These are phyloP conservation scores for Phytophthora melonis DNA, from an alignment of 352 stramenopile species.

Conservation along the genomic window DNA sequence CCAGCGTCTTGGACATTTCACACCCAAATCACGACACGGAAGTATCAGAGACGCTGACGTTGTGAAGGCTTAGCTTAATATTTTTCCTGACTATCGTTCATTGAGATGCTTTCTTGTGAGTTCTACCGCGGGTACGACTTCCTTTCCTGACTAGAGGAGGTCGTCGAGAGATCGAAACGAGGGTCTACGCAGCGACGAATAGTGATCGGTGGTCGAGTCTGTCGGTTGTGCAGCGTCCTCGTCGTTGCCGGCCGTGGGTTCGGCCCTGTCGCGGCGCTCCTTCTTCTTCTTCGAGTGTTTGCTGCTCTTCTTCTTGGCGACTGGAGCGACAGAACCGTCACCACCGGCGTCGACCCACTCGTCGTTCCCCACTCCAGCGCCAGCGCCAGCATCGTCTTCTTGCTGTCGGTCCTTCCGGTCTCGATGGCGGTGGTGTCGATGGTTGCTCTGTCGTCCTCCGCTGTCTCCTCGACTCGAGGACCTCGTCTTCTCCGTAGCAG, in stretches of 20 bases:
- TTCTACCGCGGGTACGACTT: too few species aligned
- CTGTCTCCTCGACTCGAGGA: slow-evolving; percentile 37
- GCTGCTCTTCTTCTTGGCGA: slow-evolving; percentile 50
- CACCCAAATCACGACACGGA: neutral
- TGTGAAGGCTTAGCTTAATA: neutral
- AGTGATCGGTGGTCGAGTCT: slow-evolving; percentile 28
- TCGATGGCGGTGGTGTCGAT: slow-evolving; percentile 42
- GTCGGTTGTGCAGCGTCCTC: slow-evolving; percentile 3
- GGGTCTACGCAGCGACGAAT: slow-evolving; percentile 30
- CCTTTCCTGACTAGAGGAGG: slow-evolving; percentile 17
- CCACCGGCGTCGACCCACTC: slow-evolving; percentile 27
- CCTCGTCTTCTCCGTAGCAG: slow-evolving; percentile 16
- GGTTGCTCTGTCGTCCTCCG: slow-evolving; percentile 35
- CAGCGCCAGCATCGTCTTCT: slow-evolving; percentile 35
- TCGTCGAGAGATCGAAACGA: slow-evolving; percentile 30
- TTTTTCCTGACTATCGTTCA: too few species aligned
- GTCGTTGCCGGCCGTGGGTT: slow-evolving; percentile 11
- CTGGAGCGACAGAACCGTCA: slow-evolving; percentile 1
- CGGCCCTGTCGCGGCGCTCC: slow-evolving; percentile 49
- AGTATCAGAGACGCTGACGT: neutral
- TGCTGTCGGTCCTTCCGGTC: slow-evolving; percentile 38
- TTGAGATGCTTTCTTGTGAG: too few species aligned
- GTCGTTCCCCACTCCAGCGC: neutral
- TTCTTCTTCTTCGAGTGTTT: slow-evolving; percentile 73
- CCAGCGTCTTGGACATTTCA: slow-evolving; percentile 27